These are phyloP conservation scores for Beauveria sp. DNA, from an alignment of 2,329 filamentous ascomycete genomes.

Conservation along the genomic window DNA sequence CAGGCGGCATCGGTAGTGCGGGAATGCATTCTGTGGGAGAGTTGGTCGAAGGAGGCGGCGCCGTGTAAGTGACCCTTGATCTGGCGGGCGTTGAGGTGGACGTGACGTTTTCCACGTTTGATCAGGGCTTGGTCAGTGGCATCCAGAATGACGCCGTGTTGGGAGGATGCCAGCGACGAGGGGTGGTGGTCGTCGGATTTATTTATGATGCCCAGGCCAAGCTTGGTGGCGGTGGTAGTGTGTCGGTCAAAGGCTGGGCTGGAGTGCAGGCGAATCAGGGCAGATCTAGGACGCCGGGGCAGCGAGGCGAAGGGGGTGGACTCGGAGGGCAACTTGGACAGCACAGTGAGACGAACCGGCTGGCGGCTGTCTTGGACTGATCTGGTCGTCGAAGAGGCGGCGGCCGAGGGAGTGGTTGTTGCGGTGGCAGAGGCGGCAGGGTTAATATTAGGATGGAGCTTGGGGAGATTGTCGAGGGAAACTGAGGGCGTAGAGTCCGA, in stretches of 20 bases:
- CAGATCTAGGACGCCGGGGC: slow-evolving; percentile 7
- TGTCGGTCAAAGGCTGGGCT: slow-evolving; percentile 3
- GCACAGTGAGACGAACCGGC: slow-evolving; percentile 9
- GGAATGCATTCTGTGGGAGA: slow-evolving; percentile 20
- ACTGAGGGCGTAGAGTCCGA: slow-evolving; percentile 21
- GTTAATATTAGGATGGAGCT: slow-evolving; percentile 12
- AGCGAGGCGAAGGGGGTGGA: not conserved
- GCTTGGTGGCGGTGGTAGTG: not conserved
- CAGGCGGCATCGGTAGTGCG: slow-evolving; percentile 15
- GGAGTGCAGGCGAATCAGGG: slow-evolving; percentile 5
- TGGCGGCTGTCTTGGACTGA: slow-evolving; percentile 4
- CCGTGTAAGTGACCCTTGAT: not conserved
- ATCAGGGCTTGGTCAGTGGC: slow-evolving; percentile 21
- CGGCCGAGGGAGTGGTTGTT: not conserved
- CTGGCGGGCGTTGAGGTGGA: slow-evolving; percentile 13
- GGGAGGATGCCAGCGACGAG: not conserved
- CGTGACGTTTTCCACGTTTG: slow-evolving; percentile 20
- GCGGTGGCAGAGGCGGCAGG: slow-evolving; percentile 16
- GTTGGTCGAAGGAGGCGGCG: slow-evolving; percentile 2
- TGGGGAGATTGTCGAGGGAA: slow-evolving; percentile 18
- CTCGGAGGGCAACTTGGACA: slow-evolving; percentile 8
- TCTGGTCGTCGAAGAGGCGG: not conserved
- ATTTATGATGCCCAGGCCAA: slow-evolving; percentile 1
- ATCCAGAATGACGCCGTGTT: slow-evolving; percentile 30
- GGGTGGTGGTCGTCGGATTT: not conserved